A percentile compares a stretch with the other conserved stretches of the same genome.
phyloP scores from a whole-genome alignment of 176 grass and related monocot genomes.

The Triticum turgidum region DNA sequence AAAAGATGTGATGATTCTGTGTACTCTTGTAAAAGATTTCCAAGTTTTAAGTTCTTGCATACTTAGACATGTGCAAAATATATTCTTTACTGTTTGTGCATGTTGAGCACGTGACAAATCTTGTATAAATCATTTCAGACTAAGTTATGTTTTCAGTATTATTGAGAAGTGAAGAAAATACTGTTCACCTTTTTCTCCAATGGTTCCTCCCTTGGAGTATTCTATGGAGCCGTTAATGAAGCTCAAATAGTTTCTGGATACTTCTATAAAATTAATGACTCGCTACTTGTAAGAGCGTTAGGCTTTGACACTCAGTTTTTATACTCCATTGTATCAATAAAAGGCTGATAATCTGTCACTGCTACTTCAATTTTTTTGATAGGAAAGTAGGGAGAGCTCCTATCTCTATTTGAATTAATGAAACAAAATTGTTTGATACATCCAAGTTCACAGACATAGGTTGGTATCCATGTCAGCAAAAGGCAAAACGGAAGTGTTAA shows the following conservation, averaged over 20 bases:
- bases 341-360: neutral
- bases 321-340: neutral
- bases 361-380: neutral
- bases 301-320: neutral
- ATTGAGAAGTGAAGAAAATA: neutral
- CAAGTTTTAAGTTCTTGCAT: neutral
- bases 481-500: neutral
- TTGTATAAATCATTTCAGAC: neutral
- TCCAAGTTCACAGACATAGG: neutral
- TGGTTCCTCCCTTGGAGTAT: neutral
- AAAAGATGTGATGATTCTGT: neutral
- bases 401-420: neutral
- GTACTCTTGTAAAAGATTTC: neutral
- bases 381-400: neutral
- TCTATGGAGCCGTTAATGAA: neutral
- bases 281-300: neutral
- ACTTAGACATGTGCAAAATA: neutral
- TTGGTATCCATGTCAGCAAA: neutral
- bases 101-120: neutral
- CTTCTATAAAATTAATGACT: neutral
- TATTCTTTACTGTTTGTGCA: neutral
- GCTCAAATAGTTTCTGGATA: neutral
- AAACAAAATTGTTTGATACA: neutral
- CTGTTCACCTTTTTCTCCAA: neutral
- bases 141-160: neutral